These are phyloP conservation scores for Plasmodium gaboni DNA, from an alignment of 169 alveolate species.

Conservation along the genomic window DNA sequence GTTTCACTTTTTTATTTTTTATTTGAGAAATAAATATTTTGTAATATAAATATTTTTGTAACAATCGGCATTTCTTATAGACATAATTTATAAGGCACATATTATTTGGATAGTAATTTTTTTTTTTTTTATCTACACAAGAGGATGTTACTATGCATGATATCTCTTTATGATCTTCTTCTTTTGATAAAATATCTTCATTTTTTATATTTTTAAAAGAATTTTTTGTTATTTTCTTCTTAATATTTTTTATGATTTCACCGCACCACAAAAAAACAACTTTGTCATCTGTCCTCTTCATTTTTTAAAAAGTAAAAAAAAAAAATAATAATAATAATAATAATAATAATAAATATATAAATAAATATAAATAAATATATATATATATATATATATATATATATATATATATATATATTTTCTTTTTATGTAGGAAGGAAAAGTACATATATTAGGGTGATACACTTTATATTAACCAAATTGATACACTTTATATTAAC, in stretches of 20 bases:
- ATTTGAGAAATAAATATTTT: slow-evolving; percentile 7
- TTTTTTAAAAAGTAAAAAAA: neutral
- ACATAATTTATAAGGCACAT: slow-evolving; percentile 27
- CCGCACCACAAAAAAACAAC: neutral
- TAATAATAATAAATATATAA: neutral
- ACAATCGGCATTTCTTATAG: slow-evolving; percentile 32
- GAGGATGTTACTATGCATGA: neutral
- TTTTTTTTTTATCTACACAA: neutral
- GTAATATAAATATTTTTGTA: slow-evolving; percentile 20
- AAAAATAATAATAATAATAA: neutral
- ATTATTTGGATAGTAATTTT: neutral
- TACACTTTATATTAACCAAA: neutral
- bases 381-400: neutral
- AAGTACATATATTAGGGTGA: no score
- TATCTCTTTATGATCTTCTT: slow-evolving; percentile 7
- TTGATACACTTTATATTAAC: neutral
- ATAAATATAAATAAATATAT: neutral
- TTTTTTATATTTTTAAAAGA: neutral
- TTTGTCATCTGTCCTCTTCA: slow-evolving; percentile 5
- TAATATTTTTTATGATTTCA: slow-evolving; percentile 26
- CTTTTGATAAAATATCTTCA: neutral
- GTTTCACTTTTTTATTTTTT: neutral
- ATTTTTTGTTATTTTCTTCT: slow-evolving; percentile 13
- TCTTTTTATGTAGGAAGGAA: no score
- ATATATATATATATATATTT: neutral